A percentile compares a stretch with the other conserved stretches of the same genome.
phyloP scores from a whole-genome alignment of 2,329 filamentous ascomycete genomes.

The Beauveria bassiana region DNA sequence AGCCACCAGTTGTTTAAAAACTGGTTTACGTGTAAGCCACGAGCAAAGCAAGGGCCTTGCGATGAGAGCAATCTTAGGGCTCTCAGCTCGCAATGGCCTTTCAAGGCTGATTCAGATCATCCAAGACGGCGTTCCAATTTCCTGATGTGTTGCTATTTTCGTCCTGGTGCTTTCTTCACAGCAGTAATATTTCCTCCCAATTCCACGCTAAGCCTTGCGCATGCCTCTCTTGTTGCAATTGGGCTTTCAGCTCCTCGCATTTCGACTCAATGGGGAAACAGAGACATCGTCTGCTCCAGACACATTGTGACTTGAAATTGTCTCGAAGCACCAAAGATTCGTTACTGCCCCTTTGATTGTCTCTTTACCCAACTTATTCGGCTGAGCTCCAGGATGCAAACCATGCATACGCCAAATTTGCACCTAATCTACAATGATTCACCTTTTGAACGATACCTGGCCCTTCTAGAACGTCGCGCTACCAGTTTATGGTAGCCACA shows the following conservation, averaged over 20 bases:
- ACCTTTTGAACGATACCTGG: no score
- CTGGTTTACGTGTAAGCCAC: neutral
- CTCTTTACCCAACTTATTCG: neutral
- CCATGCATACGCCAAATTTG: neutral
- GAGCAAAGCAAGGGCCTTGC: neutral
- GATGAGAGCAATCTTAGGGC: neutral
- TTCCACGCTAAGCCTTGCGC: neutral
- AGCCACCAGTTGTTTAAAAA: neutral
- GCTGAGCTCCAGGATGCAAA: neutral
- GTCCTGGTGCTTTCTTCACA: neutral
- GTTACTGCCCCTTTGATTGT: neutral
- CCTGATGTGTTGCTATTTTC: neutral
- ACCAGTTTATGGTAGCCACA: no score
- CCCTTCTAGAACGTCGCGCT: no score
- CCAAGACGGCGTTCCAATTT: neutral
- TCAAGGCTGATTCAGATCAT: neutral
- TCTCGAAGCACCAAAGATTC: neutral
- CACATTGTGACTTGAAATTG: neutral
- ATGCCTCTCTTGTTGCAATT: neutral
- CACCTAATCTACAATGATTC: no score
- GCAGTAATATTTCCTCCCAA: neutral
- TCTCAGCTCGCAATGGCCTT: neutral
- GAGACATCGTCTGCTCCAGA: neutral
- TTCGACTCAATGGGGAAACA: neutral
- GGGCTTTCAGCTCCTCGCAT: slow-evolving; percentile 5